phyloP scores from a whole-genome alignment of 495 filamentous ascomycete species.

The Tuber brumale region DNA sequence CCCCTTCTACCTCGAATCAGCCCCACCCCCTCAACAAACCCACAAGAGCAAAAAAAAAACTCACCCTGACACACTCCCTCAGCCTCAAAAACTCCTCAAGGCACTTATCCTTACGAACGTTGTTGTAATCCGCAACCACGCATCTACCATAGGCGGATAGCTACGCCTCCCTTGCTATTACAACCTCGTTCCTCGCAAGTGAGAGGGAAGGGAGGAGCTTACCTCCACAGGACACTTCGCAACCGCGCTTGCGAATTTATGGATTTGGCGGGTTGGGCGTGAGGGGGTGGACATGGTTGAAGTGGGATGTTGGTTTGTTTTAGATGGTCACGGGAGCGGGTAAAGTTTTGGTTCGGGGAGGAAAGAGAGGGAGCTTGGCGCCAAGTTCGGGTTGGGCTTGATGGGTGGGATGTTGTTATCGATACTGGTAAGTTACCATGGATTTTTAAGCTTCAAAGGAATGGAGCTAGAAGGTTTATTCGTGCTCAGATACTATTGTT shows the following conservation, averaged over 20 bases:
- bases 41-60: neutral
- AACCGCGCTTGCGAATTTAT: constrained; percentile 76
- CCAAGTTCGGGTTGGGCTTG: neutral
- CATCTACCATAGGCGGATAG: constrained; percentile 85
- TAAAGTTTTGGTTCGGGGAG: neutral
- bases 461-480: neutral
- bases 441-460: constrained; percentile 14
- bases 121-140: constrained; percentile 81
- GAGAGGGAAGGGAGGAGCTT: constrained; percentile 19
- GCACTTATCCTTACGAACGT: constrained; percentile 88
- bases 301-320: neutral
- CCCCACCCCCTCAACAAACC: neutral
- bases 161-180: constrained; percentile 46
- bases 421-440: neutral
- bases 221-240: constrained; percentile 82
- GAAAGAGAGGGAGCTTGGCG: neutral
- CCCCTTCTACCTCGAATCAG: neutral
- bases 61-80: constrained; percentile 60
- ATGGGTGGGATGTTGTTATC: neutral
- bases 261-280: constrained; percentile 61
- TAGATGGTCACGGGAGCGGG: neutral
- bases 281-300: constrained; percentile 4
- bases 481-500: neutral
- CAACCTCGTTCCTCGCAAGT: neutral
- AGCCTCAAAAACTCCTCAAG: constrained; percentile 73